A percentile compares a stretch with the other conserved stretches of the same genome.
Conservation (phyloP, 2,329 filamentous ascomycete genomes). For the Phialocephala sp. region DNA sequence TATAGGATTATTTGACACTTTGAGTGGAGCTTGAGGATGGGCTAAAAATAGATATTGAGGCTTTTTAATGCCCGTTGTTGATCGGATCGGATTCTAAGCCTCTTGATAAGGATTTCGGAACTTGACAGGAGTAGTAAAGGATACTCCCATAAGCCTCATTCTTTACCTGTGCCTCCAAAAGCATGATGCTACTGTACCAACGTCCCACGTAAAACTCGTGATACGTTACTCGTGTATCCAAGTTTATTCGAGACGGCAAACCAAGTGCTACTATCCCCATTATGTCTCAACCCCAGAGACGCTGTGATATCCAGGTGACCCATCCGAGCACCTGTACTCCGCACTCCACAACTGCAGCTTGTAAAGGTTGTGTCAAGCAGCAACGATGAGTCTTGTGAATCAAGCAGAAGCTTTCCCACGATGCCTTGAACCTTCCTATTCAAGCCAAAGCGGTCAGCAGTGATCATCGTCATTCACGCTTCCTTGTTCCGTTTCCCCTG, state of each 20-base stretch:
- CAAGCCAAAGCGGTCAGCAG: neutral
- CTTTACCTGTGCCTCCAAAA: too few relatives aligned
- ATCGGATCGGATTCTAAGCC: neutral
- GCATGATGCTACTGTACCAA: too few relatives aligned
- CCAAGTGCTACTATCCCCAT: neutral
- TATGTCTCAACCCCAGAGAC: neutral
- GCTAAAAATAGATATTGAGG: constrained; percentile 9
- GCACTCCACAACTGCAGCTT: neutral
- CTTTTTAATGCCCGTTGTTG: neutral
- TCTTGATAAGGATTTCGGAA: neutral
- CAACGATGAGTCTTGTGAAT: neutral
- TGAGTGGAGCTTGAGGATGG: neutral
- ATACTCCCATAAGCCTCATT: too few relatives aligned
- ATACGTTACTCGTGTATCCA: too few relatives aligned
- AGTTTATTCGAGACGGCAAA: neutral
- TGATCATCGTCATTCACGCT: neutral
- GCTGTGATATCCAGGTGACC: neutral
- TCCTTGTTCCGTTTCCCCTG: too few relatives aligned
- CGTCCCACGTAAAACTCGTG: too few relatives aligned
- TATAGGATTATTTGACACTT: neutral
- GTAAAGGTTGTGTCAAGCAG: neutral
- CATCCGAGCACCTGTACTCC: neutral
- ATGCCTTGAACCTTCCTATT: constrained; percentile 9
- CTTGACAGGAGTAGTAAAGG: too few relatives aligned
- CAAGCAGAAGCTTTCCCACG: neutral